Evolutionary conservation across 1,139 yeast genomes (phyloP).

Genomic region (Pichia norvegensis): DNA sequence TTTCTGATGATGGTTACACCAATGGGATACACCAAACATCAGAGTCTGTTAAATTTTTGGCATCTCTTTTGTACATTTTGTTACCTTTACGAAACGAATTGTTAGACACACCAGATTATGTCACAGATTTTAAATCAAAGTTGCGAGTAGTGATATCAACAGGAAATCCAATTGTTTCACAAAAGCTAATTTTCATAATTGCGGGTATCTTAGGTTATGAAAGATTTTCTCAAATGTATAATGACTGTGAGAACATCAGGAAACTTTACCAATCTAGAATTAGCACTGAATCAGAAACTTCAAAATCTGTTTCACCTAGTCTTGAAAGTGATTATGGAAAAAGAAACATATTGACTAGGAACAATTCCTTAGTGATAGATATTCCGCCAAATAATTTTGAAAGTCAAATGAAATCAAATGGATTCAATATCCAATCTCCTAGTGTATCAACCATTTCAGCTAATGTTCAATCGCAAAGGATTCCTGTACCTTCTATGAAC

Average conservation of each 20-base stretch:
- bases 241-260: neutral
- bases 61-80: conserved; percentile 39
- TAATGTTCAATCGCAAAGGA: conserved; percentile 18
- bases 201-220: conserved; percentile 39
- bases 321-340: neutral
- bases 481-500: conserved; percentile 17
- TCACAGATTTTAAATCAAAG: conserved; percentile 20
- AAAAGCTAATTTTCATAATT: conserved; percentile 43
- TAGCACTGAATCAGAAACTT: neutral
- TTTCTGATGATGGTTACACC: neutral
- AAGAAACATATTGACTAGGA: conserved; percentile 2
- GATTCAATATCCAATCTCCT: conserved; percentile 18
- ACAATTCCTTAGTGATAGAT: conserved; percentile 8
- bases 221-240: conserved; percentile 13
- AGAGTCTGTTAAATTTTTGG: conserved; percentile 31
- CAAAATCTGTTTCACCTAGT: neutral
- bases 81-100: conserved; percentile 35
- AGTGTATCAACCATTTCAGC: conserved; percentile 15
- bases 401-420: neutral
- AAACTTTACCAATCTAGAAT: neutral
- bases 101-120: conserved; percentile 31
- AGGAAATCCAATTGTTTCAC: conserved; percentile 51
- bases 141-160: conserved; percentile 45
- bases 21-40: neutral
- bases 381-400: conserved; percentile 2